Evolutionary conservation across 2,329 filamentous ascomycete species (phyloP).

Genomic region (Arachnomyces sp.): DNA sequence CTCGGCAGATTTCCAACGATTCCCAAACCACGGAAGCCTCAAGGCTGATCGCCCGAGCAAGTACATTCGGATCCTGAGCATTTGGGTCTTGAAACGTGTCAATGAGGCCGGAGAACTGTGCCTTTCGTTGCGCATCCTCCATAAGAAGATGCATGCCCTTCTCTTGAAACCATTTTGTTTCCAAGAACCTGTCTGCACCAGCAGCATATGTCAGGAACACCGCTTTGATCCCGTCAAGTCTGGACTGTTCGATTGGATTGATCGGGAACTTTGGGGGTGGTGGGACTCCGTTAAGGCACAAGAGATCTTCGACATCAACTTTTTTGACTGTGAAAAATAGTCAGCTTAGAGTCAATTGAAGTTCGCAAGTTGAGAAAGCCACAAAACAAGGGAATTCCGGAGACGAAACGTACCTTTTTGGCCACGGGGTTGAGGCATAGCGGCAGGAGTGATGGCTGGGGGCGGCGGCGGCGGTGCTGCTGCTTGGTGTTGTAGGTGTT

Average conservation of each 20-base stretch:
- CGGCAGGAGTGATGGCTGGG: conserved; percentile 14
- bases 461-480: conserved; percentile 18
- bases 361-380: not conserved
- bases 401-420: conserved; percentile 39
- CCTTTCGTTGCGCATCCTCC: conserved; percentile 52
- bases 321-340: conserved; percentile 48
- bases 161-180: conserved; percentile 71
- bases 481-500: too few relatives aligned
- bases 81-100: conserved; percentile 36
- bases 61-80: conserved; percentile 28
- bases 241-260: conserved; percentile 37
- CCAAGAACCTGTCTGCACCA: conserved; percentile 67
- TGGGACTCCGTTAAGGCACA: conserved; percentile 54
- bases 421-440: conserved; percentile 33
- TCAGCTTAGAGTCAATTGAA: conserved; percentile 32
- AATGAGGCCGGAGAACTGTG: conserved; percentile 61
- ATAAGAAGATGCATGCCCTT: conserved; percentile 48
- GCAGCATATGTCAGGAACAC: conserved; percentile 70
- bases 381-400: conserved; percentile 1
- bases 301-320: conserved; percentile 67
- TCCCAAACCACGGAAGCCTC: conserved; percentile 56
- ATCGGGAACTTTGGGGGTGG: conserved; percentile 45
- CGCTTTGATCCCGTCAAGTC: conserved; percentile 60
- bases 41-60: conserved; percentile 41
- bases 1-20: conserved; percentile 47